Evolutionary conservation across 768 basidiomycete species (phyloP).

Genomic region (Serendipita indica): DNA sequence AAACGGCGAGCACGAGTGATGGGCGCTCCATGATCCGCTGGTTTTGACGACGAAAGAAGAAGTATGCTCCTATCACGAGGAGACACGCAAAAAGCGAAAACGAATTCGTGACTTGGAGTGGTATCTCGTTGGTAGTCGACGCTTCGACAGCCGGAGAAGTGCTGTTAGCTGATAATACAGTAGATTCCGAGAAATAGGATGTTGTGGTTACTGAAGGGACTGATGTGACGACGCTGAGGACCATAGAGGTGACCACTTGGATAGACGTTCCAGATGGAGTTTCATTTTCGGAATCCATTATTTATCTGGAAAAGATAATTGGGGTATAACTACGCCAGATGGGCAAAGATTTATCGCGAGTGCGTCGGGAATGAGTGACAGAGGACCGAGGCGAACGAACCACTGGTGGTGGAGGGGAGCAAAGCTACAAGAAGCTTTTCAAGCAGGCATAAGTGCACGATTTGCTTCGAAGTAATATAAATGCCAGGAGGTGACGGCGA

Average conservation of each 20-base stretch:
- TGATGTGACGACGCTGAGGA: neutral
- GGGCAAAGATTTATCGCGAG: no score
- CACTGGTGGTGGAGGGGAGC: no score
- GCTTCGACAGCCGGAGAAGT: neutral
- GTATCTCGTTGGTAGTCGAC: neutral
- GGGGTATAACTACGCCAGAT: no score
- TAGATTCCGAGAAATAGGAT: neutral
- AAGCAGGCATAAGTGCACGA: no score
- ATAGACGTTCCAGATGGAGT: neutral
- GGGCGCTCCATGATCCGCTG: conserved; percentile 12
- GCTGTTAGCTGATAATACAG: neutral
- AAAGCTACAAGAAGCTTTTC: no score
- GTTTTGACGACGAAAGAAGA: conserved; percentile 5
- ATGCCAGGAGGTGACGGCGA: no score
- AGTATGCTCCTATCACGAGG: conserved; percentile 9
- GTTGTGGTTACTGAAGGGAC: neutral
- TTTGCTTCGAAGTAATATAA: no score
- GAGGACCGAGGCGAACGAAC: no score
- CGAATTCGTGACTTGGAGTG: neutral
- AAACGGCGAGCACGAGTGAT: conserved; percentile 11
- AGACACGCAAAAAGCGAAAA: conserved; percentile 9
- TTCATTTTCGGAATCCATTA: neutral
- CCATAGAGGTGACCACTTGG: neutral
- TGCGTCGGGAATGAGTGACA: no score
- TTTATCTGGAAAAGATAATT: neutral